A percentile compares a stretch with the other conserved stretches of the same genome.
These are phyloP conservation scores for Grosmannia clavigera DNA, from an alignment of 2,329 filamentous ascomycete species.

Conservation along the genomic window DNA sequence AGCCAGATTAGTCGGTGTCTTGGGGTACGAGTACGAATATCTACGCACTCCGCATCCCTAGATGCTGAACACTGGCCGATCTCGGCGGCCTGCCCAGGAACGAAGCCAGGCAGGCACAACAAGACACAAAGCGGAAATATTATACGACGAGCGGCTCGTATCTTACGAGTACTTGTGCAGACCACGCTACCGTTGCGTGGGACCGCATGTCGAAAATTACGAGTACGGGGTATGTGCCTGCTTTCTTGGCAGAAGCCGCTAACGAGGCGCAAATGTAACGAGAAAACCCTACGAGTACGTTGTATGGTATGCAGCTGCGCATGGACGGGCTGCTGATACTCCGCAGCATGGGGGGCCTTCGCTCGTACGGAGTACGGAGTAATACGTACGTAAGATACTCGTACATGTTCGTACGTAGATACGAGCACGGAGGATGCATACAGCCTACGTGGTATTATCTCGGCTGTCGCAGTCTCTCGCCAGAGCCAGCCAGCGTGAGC, in stretches of 20 bases:
- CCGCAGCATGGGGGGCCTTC: background rate
- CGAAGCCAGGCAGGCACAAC: background rate
- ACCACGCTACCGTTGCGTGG: slow-evolving; percentile 1
- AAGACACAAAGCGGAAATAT: background rate
- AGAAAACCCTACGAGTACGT: background rate
- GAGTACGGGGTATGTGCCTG: background rate
- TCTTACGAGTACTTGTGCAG: background rate
- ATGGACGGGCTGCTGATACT: background rate
- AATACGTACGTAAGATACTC: background rate
- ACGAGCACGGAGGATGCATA: no score
- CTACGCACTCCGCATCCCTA: no score
- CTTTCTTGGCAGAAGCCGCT: background rate
- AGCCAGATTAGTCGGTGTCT: no score
- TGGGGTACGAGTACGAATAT: no score
- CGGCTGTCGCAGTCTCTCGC: background rate
- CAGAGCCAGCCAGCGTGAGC: no score
- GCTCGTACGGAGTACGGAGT: background rate
- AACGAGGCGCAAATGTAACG: background rate
- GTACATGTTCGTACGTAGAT: no score
- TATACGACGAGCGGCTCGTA: background rate
- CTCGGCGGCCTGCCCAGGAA: background rate
- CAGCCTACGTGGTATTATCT: background rate
- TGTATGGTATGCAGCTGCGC: background rate
- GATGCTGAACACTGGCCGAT: background rate
- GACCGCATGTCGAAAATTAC: background rate